Evolutionary conservation across 306 rosid species (phyloP), one percentile per base, ranked within the genome.

Genomic region (Bauhinia variegata): DNA sequence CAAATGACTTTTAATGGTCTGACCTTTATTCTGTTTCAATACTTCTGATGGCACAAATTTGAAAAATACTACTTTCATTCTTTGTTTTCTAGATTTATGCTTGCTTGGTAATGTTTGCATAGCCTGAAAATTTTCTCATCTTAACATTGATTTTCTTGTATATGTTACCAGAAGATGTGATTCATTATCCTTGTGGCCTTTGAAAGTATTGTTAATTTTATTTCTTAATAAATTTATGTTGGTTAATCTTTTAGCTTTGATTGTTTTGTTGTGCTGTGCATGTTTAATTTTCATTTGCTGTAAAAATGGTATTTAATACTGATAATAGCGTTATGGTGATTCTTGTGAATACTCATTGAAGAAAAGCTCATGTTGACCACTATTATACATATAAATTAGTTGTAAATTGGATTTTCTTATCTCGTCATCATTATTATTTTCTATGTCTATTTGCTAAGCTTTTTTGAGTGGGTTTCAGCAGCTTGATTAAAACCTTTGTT

Each of bases 401-500:
- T 23, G 33, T 54, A 62, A 44, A 36, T 14, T 62, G 14, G 39
- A 30, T 41, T 19, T 28, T 47, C 23, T 41, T 55, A 62, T n/a
- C 14, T 11, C 36, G 60, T 52, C 16, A 4, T 54, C 56, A 31
- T 28, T 17, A 36, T 13, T 13, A 11, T 6, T 13, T 63, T 8
- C 13, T 30, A 16, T 15, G 48, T 50, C 50, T 42, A 4, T 60
- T 43, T 15, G 12, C 12, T 65, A 28, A 36, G 55, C 44, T 57
- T 19, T 15, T 23, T 32, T 58, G 65, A 63, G n/a, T 71, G 23
- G 23, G 14, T 18, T 23, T 52, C 58, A 9, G 32, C 65, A 61
- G 19, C 39, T 51, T 41, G 34, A 70, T 41, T 44, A 14, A 74
- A 16, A n/a, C 38, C 28, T 74, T 75, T 58, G 17, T 73, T 72